A percentile compares a stretch with the other conserved stretches of the same genome.
Conservation (phyloP, 2,329 filamentous ascomycete species). For the Colletotrichum orchidophilum region DNA sequence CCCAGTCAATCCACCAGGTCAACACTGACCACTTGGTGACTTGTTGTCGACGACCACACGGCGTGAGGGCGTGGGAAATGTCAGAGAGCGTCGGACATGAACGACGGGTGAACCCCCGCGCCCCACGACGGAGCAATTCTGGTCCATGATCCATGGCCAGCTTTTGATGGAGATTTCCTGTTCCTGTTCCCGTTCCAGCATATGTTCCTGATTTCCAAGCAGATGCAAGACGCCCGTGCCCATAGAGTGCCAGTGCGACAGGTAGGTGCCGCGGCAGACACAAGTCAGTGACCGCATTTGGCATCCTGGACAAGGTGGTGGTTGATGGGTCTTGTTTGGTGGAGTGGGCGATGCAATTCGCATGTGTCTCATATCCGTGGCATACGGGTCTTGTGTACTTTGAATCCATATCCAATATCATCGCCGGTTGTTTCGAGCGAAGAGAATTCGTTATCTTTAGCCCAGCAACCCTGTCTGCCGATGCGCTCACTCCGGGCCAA, state of each 20-base stretch:
- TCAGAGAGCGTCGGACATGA: not conserved
- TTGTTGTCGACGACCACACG: not conserved
- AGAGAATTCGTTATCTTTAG: constrained; percentile 18
- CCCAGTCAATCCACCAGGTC: constrained; percentile 13
- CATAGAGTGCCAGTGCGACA: constrained; percentile 9
- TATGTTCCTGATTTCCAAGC: constrained; percentile 25
- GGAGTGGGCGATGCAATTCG: constrained; percentile 22
- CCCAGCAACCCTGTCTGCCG: constrained; percentile 15
- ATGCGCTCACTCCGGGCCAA: not conserved
- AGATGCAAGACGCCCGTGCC: constrained; percentile 21
- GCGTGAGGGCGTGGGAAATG: not conserved
- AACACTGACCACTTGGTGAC: not conserved
- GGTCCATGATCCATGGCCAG: constrained; percentile 1
- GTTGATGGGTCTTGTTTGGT: constrained; percentile 12
- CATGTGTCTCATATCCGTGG: constrained; percentile 29
- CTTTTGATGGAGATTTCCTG: not conserved
- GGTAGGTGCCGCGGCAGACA: constrained; percentile 21
- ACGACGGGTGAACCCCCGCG: constrained; percentile 20
- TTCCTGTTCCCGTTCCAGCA: constrained; percentile 7
- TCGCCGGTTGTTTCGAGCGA: constrained; percentile 1
- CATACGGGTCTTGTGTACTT: not conserved
- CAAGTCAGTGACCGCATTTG: constrained; percentile 16
- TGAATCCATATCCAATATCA: constrained; percentile 23
- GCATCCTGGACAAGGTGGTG: constrained; percentile 2
- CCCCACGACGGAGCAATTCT: constrained; percentile 15